phyloP scores from a whole-genome alignment of 2,329 filamentous ascomycete genomes.

The Penicillium sclerotigenum region DNA sequence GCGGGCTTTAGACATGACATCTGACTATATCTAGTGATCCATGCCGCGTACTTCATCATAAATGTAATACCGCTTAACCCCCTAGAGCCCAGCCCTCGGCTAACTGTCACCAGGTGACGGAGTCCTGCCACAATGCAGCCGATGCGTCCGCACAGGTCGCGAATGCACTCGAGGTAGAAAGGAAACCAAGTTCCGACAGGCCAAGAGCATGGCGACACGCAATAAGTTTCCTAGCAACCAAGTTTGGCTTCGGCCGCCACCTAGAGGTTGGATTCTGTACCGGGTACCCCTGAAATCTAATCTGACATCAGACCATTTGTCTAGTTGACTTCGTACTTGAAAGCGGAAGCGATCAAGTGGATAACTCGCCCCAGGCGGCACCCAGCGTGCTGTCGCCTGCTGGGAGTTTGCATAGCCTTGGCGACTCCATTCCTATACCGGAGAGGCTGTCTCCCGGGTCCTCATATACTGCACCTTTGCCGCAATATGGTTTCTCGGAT shows the following conservation, averaged over 20 bases:
- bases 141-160: conserved; percentile 18
- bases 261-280: conserved; percentile 15
- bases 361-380: not conserved
- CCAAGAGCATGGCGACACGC: conserved; percentile 6
- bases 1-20: not conserved
- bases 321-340: conserved; percentile 24
- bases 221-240: conserved; percentile 22
- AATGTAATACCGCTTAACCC: conserved; percentile 11
- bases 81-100: not conserved
- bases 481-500: not conserved
- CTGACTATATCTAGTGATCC: conserved; percentile 13
- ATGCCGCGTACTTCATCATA: conserved; percentile 21
- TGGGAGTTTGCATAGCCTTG: not conserved
- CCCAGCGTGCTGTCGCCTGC: not conserved
- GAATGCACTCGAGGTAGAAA: conserved; percentile 12
- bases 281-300: too few species aligned
- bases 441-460: not conserved
- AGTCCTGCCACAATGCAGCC: conserved; percentile 17
- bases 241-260: conserved; percentile 22
- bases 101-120: conserved; percentile 16
- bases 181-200: conserved; percentile 15
- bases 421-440: not conserved
- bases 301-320: conserved; percentile 2
- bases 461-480: not conserved
- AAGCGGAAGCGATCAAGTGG: conserved; percentile 16